Base-by-base conservation (phyloP, 2,329 filamentous ascomycete species). In the Epichloe glyceriae region DNA sequence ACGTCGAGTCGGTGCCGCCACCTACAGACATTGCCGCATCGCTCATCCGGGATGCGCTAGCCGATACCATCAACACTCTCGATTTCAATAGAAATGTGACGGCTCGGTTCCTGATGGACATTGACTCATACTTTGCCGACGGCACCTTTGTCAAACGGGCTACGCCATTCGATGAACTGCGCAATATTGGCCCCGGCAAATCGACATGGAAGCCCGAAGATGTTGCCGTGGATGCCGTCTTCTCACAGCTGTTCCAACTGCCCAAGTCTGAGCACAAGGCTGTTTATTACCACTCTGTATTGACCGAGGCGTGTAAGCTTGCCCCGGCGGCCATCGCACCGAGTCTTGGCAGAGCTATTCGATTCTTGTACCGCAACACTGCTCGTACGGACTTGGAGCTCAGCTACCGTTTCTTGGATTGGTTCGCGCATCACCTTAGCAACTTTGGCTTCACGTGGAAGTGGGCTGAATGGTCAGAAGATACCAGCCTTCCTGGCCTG, bases 361-460 rank as follows among this genome's bases (percentile, higher is more conserved):
- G 93, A 50, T 95, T 85, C 61, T 73, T 96, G 55, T 98, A 95
- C 72, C 81, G 86, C 55, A 89, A 85, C 64, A 73, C 87, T 10
- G 83, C 88, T 53, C 79, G 77, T 2, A 82, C 97, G 73, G 93
- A 98, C 62, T 73, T 96, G 46, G 90, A 97, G 68, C 72, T 98
- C 42, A 78, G 75, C 51, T 85, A 90, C 61, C 81, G 93, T 26
- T 97, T 97, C 69, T 75, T 95, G 63, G 91, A 97, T 65, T 98
- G 93, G 93, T 98, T 98, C 63, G 80, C 91, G 17, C 93, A 98
- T 66, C 93, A 98, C 71, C 72, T 98, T 57, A 96, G 90, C 70
- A 98, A 98, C 71, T 98, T 98, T 64, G 93, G 95, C 49, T 98
- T 97, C 65, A 93, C 93, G 10, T 98, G 93, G 93, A 97, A 97